Base-by-base conservation (phyloP, 805 yeast species). In the Candida silvatica region DNA sequence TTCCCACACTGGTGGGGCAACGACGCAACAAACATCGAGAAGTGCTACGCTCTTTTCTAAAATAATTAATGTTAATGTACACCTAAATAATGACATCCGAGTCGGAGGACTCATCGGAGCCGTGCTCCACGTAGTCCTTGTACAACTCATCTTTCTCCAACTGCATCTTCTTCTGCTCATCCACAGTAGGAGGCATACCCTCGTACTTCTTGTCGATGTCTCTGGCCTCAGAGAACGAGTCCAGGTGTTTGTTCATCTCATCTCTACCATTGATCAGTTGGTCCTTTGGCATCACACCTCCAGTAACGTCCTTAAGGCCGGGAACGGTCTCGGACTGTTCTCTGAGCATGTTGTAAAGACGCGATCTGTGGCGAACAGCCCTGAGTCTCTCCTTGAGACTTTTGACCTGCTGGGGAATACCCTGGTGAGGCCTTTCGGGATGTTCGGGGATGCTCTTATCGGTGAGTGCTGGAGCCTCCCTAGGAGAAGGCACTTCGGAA, bases 281-380 rank as follows among this genome's bases (percentile, higher is more conserved):
- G 17, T 95, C 96, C 50, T 80, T 77, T 9, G 97, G 97, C 44
- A 90, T 64, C 17, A 64, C 66, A n/a, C 92, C 90, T 32, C 86
- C 78, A 41, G 80, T 69, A 43, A 75, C 66, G 14, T 69, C 67
- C 60, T 86, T 85, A 49, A 90, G 67, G 50, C 80, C 85, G 34
- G 80, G 78, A 33, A 90, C 92, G 45, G 76, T 77, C 56, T 85
- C 97, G 31, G 88, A 71, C 51, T 90, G 95, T 53, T 85, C 87
- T 45, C 97, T 71, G 47, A 90, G 66, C 6, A 88, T 80, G 42
- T 78, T 80, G 60, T 82, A 88, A 94, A 90, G 85, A 38, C 96
- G 72, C 17, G 95, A 80, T 45, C 90, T 85, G 45, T 95, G 74
- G 11, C 96, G 96, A 58, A 88, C 87, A 12, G 97, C 95, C 44